phyloP scores from a whole-genome alignment of 768 basidiomycete genomes.

The Phallus indusiatus region DNA sequence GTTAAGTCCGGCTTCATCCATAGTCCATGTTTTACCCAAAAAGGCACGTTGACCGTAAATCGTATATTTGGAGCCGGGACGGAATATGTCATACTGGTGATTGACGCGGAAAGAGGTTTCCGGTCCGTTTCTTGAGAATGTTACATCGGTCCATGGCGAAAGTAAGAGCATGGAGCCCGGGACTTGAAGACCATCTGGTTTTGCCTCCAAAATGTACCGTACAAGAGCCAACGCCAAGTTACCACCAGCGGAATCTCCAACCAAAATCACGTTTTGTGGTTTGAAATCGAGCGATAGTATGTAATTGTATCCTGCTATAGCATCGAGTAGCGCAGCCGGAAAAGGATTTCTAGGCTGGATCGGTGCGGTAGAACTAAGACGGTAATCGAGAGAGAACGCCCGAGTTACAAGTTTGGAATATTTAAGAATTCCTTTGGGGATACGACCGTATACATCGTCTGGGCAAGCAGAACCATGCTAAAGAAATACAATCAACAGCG shows the following conservation, averaged over 20 bases:
- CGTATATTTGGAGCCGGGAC: neutral
- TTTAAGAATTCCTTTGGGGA: slow-evolving; percentile 39
- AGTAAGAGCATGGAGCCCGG: too few relatives aligned
- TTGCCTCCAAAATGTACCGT: slow-evolving; percentile 11
- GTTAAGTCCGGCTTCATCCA: slow-evolving; percentile 3
- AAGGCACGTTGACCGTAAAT: slow-evolving; percentile 10
- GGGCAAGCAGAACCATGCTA: slow-evolving; percentile 41
- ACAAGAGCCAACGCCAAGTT: slow-evolving; percentile 22
- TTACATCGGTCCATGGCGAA: neutral
- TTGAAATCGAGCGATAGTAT: slow-evolving; percentile 23
- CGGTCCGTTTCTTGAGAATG: neutral
- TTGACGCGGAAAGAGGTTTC: neutral
- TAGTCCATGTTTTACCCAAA: slow-evolving; percentile 7
- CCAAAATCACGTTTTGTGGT: slow-evolving; percentile 24
- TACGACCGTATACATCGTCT: slow-evolving; percentile 32
- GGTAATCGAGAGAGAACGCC: slow-evolving; percentile 35
- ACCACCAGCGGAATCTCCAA: slow-evolving; percentile 32
- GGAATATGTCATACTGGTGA: neutral
- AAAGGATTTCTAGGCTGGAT: slow-evolving; percentile 20
- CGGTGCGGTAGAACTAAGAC: slow-evolving; percentile 20
- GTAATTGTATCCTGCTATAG: slow-evolving; percentile 27
- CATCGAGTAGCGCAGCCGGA: slow-evolving; percentile 30
- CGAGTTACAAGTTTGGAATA: slow-evolving; percentile 36
- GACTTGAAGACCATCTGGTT: neutral
- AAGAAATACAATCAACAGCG: neutral